Evolutionary conservation across 805 yeast genomes (phyloP), one percentile per base, ranked within the genome.

Genomic region (Komagataella kurtzmanii): DNA sequence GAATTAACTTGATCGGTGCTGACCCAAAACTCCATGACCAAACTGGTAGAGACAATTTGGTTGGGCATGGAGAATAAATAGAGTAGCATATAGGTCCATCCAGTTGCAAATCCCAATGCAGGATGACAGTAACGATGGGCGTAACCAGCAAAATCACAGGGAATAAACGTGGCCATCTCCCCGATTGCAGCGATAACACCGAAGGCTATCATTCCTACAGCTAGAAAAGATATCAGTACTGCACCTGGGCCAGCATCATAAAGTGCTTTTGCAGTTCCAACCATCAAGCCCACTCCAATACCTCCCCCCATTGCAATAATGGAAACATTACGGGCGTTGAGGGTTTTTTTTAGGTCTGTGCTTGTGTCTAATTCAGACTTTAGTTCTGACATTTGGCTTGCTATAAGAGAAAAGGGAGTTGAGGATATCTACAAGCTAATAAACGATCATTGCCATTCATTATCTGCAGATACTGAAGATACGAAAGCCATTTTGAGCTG

Each of bases 201-300:
- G 17, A 78, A 65, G 0, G 80, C 82, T 40, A 77, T 60, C 18
- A 79, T 53, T 19, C 81, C 82, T 48, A 77, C 75, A 45, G 79
- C 61, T 2, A 74, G 72, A 59, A 77, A 79, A 1, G 82, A 80
- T 18, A 56, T 61, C n/a, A 64, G 24, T 49, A 79, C 62, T 55
- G 80, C 76, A 40, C 73, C 81, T 0, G 83, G 83, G 3, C 80
- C 79, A 47, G 77, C 77, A 44, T 70, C 61, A 6, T 65, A 58
- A 14, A 79, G 63, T 40, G 80, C 79, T n/a, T 67, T 59, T 5
- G 80, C 80, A 51, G 80, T 63, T 45, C 67, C 67, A 23, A 79
- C 71, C 49, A 77, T 65, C 24, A 73, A 73, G 54, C 83, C 84
- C 1, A 83, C 83, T 0, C 84, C 84, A 52, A 79, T 75, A 50